Evolutionary conservation across 495 filamentous ascomycete species (phyloP), one percentile per base, ranked within the genome.

Genomic region (Pyronema domesticum): DNA sequence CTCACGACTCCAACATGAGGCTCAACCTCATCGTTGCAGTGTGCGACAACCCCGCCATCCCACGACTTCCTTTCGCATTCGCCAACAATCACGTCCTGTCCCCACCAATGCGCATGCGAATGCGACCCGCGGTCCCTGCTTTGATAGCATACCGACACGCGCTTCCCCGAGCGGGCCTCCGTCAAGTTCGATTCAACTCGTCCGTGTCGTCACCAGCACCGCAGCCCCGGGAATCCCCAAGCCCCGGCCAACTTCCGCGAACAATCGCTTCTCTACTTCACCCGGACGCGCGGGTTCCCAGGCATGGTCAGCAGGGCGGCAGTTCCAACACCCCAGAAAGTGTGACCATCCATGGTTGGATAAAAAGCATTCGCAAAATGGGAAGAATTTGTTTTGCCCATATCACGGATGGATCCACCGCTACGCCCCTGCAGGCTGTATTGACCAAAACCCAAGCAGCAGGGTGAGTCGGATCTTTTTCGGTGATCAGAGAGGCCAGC

Each of bases 301-400:
- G 45, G 18, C 2, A 23, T 47, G 45, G 23, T 47, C 45, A 47
- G 45, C 45, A n/a, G 45, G 45, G 23, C 45, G 23, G 10, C 7
- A 9, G 48, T 14, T 13, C 8, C 34, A 40, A 53, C 14, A 37
- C 10, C 51, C 9, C 14, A 3, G 19, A 57, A 51, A 43, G 60
- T 18, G 63, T 85, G 47, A 78, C 70, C 44, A 71, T 95, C 56
- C 74, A 84, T 63, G 91, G 89, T 36, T 89, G 81, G 68, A 72
- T 96, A 56, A 79, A 85, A 46, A 86, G 86, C 13, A 79, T 95
- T 54, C 78, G 93, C 54, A 82, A 84, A 61, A 89, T 93, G 70
- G 94, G 94, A 69, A 73, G 73, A 43, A 71, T 79, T 56, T 79
- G 80, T 11, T 98, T 98, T 70, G 85, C 86, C 13, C 76, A 85